Percentiles rank a stretch among this genome's conserved stretches.
Evolutionary conservation across 2,329 filamentous ascomycete species (phyloP).

Genomic region (Sclerotinia glacialis): DNA sequence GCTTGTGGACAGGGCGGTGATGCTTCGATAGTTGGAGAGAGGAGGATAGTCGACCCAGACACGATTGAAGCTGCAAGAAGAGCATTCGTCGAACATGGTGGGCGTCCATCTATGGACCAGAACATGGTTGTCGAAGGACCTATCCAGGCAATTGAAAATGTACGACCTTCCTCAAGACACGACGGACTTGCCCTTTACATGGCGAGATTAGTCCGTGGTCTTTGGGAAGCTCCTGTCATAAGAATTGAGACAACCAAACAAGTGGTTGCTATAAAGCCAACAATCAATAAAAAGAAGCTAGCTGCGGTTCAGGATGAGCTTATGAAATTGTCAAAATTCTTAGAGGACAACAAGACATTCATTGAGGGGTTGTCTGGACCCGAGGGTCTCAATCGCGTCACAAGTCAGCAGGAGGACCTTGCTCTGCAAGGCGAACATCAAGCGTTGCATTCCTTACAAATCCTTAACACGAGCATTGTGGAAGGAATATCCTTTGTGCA

Average conservation of each 20-base stretch:
- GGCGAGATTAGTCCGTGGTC: conserved; percentile 77
- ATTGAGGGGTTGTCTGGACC: conserved; percentile 94
- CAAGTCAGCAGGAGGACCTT: conserved; percentile 84
- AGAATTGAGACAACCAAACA: conserved; percentile 53
- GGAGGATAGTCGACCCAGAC: conserved; percentile 73
- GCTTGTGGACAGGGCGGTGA: conserved; percentile 92
- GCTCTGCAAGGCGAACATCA: conserved; percentile 92
- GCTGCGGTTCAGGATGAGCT: conserved; percentile 76
- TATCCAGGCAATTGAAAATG: conserved; percentile 72
- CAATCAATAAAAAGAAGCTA: conserved; percentile 66
- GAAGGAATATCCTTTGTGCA: conserved; percentile 96
- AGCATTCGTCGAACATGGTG: conserved; percentile 89
- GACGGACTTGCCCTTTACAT: conserved; percentile 86
- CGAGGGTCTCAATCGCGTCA: conserved; percentile 73
- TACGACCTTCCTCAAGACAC: conserved; percentile 83
- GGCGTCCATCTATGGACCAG: conserved; percentile 79
- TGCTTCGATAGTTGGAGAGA: conserved; percentile 60
- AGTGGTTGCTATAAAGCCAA: conserved; percentile 62
- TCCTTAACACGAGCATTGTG: conserved; percentile 83
- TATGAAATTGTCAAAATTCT: conserved; percentile 74
- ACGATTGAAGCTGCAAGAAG: conserved; percentile 82
- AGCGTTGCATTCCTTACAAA: conserved; percentile 80
- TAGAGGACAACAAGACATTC: conserved; percentile 81
- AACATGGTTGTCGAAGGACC: conserved; percentile 61
- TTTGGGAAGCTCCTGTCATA: conserved; percentile 83